phyloP scores from a whole-genome alignment of 208 protist species.

The Lotmaria passim region DNA sequence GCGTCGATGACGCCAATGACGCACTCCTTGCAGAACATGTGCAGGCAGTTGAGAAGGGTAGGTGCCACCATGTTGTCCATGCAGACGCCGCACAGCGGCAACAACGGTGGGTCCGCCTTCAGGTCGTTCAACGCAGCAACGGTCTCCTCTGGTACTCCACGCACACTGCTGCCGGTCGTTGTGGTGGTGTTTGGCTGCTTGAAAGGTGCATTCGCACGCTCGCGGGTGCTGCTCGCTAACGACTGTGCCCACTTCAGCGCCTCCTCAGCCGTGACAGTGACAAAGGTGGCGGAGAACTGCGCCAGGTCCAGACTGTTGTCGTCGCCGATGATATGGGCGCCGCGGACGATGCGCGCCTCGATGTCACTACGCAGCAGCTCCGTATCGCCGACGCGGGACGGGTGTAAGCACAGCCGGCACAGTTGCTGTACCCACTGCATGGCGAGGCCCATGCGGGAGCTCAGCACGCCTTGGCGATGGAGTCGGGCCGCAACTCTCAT shows the following conservation, averaged over 20 bases:
- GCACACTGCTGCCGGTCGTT: not conserved
- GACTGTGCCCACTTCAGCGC: constrained; percentile 39
- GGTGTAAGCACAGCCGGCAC: constrained; percentile 46
- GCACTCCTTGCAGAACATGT: constrained; percentile 73
- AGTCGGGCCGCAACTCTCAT: constrained; percentile 23
- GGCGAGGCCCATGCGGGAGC: constrained; percentile 30
- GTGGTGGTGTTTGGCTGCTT: not conserved
- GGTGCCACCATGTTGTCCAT: constrained; percentile 53
- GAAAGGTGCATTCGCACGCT: not conserved
- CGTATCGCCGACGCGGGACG: constrained; percentile 23
- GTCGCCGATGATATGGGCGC: not conserved
- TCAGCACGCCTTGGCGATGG: constrained; percentile 44
- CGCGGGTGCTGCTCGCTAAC: constrained; percentile 1
- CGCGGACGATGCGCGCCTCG: constrained; percentile 12
- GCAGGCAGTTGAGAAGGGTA: constrained; percentile 54
- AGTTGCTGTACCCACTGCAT: constrained; percentile 60
- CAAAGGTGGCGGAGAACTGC: constrained; percentile 25
- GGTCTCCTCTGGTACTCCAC: constrained; percentile 38
- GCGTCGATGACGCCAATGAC: constrained; percentile 44
- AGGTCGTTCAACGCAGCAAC: constrained; percentile 36
- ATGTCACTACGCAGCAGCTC: constrained; percentile 25
- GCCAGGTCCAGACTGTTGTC: not conserved
- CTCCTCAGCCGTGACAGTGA: constrained; percentile 37
- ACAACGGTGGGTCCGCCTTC: constrained; percentile 34
- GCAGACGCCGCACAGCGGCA: constrained; percentile 53